Conservation (phyloP, 2,329 filamentous ascomycete species). For the Colletotrichum tropicicola region DNA sequence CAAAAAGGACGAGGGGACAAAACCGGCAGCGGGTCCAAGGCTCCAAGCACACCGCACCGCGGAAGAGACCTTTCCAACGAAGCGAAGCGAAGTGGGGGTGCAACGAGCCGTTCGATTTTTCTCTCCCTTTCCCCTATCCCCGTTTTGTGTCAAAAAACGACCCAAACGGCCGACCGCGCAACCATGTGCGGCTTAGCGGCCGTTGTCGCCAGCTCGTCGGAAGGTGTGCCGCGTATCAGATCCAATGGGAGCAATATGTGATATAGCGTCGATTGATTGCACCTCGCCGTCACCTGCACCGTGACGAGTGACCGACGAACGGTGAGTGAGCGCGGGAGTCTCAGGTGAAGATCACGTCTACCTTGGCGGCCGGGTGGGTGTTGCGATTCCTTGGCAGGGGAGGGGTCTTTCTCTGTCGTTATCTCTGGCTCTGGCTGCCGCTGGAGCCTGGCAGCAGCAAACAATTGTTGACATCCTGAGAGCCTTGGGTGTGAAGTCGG, state of each 20-base stretch:
- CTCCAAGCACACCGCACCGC: no score
- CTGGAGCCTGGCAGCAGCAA: no score
- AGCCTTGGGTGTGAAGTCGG: not conserved
- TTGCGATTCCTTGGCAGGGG: no score
- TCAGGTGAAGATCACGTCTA: constrained; percentile 3
- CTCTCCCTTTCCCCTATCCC: not conserved
- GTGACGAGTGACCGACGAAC: not conserved
- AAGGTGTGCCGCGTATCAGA: not conserved
- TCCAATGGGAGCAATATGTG: not conserved
- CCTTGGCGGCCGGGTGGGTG: not conserved
- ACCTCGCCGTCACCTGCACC: not conserved
- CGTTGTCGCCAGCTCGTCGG: not conserved
- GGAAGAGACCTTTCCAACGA: no score
- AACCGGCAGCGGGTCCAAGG: not conserved
- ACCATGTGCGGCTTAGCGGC: constrained; percentile 18
- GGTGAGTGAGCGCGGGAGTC: constrained; percentile 9
- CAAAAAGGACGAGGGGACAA: not conserved
- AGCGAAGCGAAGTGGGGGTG: constrained; percentile 1
- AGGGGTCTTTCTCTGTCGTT: no score
- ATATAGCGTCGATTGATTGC: constrained; percentile 1
- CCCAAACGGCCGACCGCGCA: constrained; percentile 9
- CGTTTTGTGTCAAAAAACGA: constrained; percentile 9
- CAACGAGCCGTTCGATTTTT: not conserved
- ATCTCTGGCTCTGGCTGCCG: not conserved
- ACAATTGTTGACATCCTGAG: no score